Evolutionary conservation across 148 eudicot genomes (phyloP).

Genomic region (Nyssa sinensis): DNA sequence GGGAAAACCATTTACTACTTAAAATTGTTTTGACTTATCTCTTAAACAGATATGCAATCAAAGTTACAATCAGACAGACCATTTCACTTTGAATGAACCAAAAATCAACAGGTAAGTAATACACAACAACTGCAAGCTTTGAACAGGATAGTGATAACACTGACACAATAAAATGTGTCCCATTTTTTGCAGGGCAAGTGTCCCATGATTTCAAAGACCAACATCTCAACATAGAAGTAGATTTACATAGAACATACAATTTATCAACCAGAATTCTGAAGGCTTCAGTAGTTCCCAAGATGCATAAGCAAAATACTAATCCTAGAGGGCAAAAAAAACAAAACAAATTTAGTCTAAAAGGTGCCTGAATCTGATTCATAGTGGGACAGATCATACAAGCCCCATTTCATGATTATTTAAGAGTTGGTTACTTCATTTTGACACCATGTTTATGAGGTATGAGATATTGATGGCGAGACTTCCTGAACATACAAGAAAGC

Average conservation of each 20-base stretch:
- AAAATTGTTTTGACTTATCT: background rate
- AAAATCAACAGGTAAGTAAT: background rate
- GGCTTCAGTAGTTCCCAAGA: background rate
- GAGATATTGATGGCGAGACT: constrained; percentile 1
- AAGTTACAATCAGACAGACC: background rate
- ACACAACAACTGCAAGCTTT: background rate
- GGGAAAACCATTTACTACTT: background rate
- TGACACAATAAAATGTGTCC: background rate
- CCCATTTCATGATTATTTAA: background rate
- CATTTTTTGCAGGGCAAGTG: too few relatives aligned
- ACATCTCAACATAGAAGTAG: background rate
- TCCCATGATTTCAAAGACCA: background rate
- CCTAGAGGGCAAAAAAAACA: background rate
- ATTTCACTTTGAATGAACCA: background rate
- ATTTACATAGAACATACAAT: background rate
- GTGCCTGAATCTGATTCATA: background rate
- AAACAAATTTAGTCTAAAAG: background rate
- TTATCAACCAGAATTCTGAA: background rate
- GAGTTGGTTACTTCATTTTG: background rate
- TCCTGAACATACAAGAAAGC: too few relatives aligned
- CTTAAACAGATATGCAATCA: background rate
- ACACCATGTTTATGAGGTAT: background rate
- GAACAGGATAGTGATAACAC: background rate
- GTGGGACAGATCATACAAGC: background rate
- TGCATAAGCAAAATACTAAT: background rate